Evolutionary conservation across 768 basidiomycete genomes (phyloP), one percentile per base, ranked within the genome.

Genomic region (Lactarius evosmus): DNA sequence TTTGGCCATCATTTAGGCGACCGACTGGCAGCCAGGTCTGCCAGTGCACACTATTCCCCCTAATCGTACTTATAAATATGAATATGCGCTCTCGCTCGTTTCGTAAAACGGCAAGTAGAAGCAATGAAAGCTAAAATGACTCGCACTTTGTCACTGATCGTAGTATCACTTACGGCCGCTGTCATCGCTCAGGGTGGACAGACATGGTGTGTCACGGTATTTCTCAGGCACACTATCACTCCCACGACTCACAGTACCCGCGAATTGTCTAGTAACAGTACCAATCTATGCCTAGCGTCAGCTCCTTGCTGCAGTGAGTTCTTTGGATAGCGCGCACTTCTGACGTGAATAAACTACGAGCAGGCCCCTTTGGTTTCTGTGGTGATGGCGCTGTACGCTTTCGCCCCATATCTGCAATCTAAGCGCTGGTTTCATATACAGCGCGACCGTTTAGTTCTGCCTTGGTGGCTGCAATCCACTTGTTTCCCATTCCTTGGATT

Each of bases 401-500:
- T 40, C 51, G 38, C 30, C 38, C 17, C n/a, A 32, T 19, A 22
- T 60, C n/a, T 29, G 5, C 30, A n/a, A 38, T 22, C 32, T 54
- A 46, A 44, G 56, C 19, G 12, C 40, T 57, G 7, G 50, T 51
- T 29, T 51, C 49, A 51, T 32, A 12, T 22, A 3, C 44, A 25
- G 30, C 8, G 32, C 29, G 52, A 44, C 25, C n/a, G 32, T 34
- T 27, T 58, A 91, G 86, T 93, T 85, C 73, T 93, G 92, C 72
- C 77, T 92, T 36, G 90, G 89, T 53, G 93, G 93, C n/a, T 95
- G 93, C 77, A 85, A 94, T 70, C 91, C 93, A 22, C 78, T 91
- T 33, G 75, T 78, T 49, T 94, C 92, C 7, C 70, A 85, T 69
- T 72, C 81, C 3, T 74, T 88, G 41, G 75, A 76, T 62, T 91